Evolutionary conservation across 441 rosid genomes (phyloP), one percentile per base, ranked within the genome.

Genomic region (Aquilaria agallochum): DNA sequence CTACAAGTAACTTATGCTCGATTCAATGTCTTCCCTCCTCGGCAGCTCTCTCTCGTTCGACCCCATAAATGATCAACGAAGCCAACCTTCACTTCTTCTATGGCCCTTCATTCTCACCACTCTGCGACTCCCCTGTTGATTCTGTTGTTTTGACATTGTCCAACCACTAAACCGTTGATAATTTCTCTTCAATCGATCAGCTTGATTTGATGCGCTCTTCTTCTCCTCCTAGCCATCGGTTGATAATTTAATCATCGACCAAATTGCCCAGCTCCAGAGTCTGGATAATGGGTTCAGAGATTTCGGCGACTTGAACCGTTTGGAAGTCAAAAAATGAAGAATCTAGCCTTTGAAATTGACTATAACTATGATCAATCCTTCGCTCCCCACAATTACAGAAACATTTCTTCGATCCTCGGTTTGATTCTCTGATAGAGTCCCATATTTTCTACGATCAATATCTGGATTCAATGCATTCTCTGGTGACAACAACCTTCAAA

Each of bases 141-240:
- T 52, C 14, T 5, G 52, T 81, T 71, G 71, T 81, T 67, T 72
- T 74, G 27, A 79, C 78, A 45, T 50, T 73, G 45, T 67, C 80
- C 50, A 76, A 76, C 67, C 50, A 42, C n/a, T 78, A 56, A 69
- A 70, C 76, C 53, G 54, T 79, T 60, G 72, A 73, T 9, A 78
- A 80, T 48, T 60, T 79, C 11, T 9, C 11, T 50, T 58, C 73
- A 42, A 48, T 74, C 11, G 78, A 78, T 67, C 80, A 74, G 50
- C 65, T 74, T 48, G 31, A 67, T 50, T 60, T 76, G 53, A 3
- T 80, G 11, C 72, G 79, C 55, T 81, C 92, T 56, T 81, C 92
- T 56, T 83, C 90, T 12, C 89, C 95, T 8, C 89, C 95, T 44
- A 78, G 80, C 60, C 77, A 76, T 65, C 85, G 78, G 34, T 89